phyloP scores from a whole-genome alignment of 2,329 filamentous ascomycete species.

The Paramyrothecium sp. region DNA sequence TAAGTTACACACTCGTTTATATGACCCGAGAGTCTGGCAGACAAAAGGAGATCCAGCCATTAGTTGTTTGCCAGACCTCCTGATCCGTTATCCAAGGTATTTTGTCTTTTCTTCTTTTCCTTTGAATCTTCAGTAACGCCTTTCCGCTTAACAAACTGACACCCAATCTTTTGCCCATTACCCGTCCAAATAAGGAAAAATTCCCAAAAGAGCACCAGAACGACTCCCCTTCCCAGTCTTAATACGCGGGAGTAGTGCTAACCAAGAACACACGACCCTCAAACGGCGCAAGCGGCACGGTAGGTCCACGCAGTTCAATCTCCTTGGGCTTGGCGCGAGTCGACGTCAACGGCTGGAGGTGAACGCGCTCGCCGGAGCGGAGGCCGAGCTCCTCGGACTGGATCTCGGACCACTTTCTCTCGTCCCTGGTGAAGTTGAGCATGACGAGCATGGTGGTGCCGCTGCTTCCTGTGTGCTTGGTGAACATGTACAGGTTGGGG shows the following conservation, averaged over 20 bases:
- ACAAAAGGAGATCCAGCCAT: too few relatives aligned
- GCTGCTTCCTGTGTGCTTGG: conserved; percentile 24
- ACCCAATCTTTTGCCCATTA: too few relatives aligned
- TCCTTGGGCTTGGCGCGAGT: conserved; percentile 10
- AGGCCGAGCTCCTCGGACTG: conserved; percentile 19
- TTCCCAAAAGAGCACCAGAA: too few relatives aligned
- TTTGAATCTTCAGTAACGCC: too few relatives aligned
- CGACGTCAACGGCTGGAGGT: conserved; percentile 23
- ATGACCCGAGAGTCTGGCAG: neutral
- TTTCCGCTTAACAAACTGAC: too few relatives aligned
- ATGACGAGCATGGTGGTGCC: conserved; percentile 22
- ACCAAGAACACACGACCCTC: conserved; percentile 29
- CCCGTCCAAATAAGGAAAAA: too few relatives aligned
- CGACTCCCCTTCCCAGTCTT: too few relatives aligned
- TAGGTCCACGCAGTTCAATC: conserved; percentile 13
- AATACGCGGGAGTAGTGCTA: neutral
- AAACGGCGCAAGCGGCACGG: conserved; percentile 19
- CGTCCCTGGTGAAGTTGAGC: conserved; percentile 28
- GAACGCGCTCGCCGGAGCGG: conserved; percentile 1
- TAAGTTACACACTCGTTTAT: too few relatives aligned
- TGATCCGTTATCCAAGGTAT: too few relatives aligned
- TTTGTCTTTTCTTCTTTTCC: too few relatives aligned
- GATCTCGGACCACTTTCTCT: conserved; percentile 21
- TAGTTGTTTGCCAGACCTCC: too few relatives aligned
- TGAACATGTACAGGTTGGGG: conserved; percentile 21